Evolutionary conservation across 345 rosid species (phyloP).

Genomic region (Lumnitzera racemosa): DNA sequence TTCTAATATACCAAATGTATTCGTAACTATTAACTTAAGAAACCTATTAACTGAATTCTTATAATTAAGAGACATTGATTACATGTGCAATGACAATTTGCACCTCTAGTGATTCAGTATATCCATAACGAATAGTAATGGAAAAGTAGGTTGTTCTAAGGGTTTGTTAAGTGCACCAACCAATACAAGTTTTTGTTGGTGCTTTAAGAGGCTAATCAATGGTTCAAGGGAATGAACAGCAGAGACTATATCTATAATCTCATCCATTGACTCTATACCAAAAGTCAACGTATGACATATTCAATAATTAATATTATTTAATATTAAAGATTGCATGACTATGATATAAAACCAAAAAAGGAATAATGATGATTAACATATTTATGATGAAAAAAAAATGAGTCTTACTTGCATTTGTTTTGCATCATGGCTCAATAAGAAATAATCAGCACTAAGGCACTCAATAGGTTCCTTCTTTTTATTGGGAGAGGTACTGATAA

Average conservation of each 20-base stretch:
- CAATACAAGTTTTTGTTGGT: slow-evolving; percentile 40
- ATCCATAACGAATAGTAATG: slow-evolving; percentile 22
- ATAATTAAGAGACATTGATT: no score
- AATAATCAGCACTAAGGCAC: slow-evolving; percentile 34
- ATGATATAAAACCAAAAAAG: no score
- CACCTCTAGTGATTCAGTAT: neutral
- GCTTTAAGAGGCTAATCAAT: slow-evolving; percentile 35
- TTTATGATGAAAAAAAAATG: no score
- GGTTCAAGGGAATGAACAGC: slow-evolving; percentile 41
- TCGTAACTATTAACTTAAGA: no score
- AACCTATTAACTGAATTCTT: no score
- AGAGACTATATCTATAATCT: slow-evolving; percentile 49
- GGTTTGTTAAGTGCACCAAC: slow-evolving; percentile 47
- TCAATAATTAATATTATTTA: neutral
- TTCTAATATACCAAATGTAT: no score
- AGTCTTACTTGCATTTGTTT: slow-evolving; percentile 21
- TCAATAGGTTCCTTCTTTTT: slow-evolving; percentile 37
- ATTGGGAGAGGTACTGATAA: slow-evolving; percentile 38
- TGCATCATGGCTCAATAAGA: slow-evolving; percentile 28
- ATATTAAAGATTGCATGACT: no score
- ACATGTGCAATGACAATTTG: no score
- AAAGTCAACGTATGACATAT: neutral
- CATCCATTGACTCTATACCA: slow-evolving; percentile 28
- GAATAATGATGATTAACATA: no score
- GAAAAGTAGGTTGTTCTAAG: slow-evolving; percentile 27